phyloP scores from a whole-genome alignment of 2,329 filamentous ascomycete species.

The Fusarium kyushuense region DNA sequence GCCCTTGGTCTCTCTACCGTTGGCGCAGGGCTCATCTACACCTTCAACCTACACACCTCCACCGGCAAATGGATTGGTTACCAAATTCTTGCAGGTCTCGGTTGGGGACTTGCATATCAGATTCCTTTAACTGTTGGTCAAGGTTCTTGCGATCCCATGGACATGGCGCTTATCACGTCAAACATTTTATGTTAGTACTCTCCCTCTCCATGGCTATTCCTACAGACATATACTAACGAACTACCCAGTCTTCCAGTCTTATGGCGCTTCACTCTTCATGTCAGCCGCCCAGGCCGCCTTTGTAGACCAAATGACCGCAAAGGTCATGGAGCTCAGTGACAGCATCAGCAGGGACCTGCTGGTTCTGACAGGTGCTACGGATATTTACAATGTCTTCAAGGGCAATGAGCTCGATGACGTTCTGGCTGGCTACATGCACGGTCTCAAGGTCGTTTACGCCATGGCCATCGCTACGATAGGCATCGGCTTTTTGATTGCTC shows the following conservation, averaged over 20 bases:
- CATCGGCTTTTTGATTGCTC: conserved; percentile 7
- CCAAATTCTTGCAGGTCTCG: conserved; percentile 61
- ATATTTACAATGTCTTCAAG: conserved; percentile 14
- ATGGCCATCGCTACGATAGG: conserved; percentile 10
- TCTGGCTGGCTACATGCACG: conserved; percentile 10
- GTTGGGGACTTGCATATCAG: conserved; percentile 58
- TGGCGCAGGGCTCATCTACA: conserved; percentile 57
- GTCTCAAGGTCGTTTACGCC: conserved; percentile 7
- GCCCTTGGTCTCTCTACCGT: conserved; percentile 56
- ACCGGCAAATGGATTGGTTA: conserved; percentile 62
- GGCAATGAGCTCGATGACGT: conserved; percentile 7
- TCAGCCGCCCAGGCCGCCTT: conserved; percentile 4
- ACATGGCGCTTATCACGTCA: conserved; percentile 10
- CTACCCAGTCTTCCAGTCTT: conserved; percentile 2
- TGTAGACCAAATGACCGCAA: conserved; percentile 6
- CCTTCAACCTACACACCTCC: conserved; percentile 51
- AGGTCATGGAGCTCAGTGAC: conserved; percentile 9
- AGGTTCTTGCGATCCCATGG: conserved; percentile 10
- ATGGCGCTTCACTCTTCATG: conserved; percentile 14
- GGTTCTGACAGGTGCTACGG: conserved; percentile 5
- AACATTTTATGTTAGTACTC: conserved; percentile 5
- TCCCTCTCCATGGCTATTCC: not conserved
- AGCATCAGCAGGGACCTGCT: conserved; percentile 5
- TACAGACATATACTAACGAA: not conserved
- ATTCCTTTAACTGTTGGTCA: conserved; percentile 50